phyloP scores from a whole-genome alignment of 1,139 yeast genomes.

The Geotrichum cucujoidarum region DNA sequence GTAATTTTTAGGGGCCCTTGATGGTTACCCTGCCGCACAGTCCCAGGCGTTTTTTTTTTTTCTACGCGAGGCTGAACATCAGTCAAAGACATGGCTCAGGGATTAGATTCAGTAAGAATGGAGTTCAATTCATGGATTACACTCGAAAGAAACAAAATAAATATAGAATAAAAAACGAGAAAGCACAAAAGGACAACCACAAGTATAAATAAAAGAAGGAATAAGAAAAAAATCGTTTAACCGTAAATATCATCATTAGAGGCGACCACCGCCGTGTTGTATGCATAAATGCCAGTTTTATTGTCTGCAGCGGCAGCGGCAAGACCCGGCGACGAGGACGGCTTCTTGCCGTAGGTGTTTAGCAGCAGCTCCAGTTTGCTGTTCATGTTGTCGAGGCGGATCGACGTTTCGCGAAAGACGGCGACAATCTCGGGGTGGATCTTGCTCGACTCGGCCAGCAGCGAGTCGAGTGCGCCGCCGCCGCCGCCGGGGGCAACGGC shows the following conservation, averaged over 20 bases:
- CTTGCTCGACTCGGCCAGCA: slow-evolving; percentile 15
- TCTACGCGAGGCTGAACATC: no score
- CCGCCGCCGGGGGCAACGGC: slow-evolving; percentile 9
- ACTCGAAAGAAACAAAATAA: no score
- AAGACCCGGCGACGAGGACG: no score
- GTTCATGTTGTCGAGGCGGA: slow-evolving; percentile 29
- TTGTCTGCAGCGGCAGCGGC: no score
- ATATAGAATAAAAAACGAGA: not conserved
- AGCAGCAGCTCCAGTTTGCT: slow-evolving; percentile 10
- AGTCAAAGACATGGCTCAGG: no score
- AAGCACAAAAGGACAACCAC: not conserved
- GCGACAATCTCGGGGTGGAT: slow-evolving; percentile 34
- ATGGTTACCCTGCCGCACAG: no score
- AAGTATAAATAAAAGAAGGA: not conserved
- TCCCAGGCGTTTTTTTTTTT: no score
- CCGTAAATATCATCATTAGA: not conserved
- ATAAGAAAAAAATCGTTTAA: not conserved
- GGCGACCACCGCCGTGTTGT: not conserved
- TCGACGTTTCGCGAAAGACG: slow-evolving; percentile 31
- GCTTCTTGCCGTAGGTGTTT: slow-evolving; percentile 10
- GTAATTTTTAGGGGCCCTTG: no score
- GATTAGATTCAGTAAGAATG: no score
- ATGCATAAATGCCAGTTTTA: not conserved
- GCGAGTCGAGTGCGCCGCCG: slow-evolving; percentile 1
- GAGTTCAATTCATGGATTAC: no score